Conservation (phyloP, 2,329 filamentous ascomycete species). For the Blumeriella jaapii region DNA sequence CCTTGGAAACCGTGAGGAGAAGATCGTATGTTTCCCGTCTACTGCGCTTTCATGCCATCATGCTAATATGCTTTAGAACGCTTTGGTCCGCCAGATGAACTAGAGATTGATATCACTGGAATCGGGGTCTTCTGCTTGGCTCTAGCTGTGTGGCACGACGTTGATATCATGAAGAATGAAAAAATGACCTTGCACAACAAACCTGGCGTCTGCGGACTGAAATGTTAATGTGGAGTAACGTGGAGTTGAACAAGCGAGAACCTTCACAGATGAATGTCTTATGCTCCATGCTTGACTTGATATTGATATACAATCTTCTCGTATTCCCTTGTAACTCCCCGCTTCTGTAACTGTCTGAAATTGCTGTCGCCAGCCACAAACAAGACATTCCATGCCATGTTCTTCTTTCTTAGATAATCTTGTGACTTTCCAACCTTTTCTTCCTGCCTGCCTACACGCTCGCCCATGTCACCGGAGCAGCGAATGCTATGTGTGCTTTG, state of each 20-base stretch:
- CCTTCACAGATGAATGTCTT: background rate
- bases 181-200: conserved; percentile 11
- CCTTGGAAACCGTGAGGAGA: conserved; percentile 91
- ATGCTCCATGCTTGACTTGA: background rate
- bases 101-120: conserved; percentile 35
- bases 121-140: conserved; percentile 6
- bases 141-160: conserved; percentile 10
- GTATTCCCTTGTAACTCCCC: background rate
- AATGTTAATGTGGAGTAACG: background rate
- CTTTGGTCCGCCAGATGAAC: conserved; percentile 96
- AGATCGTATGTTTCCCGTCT: conserved; percentile 25
- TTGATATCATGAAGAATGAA: conserved; percentile 11
- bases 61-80: conserved; percentile 33
- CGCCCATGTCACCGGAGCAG: no score
- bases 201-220: conserved; percentile 1
- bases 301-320: no score
- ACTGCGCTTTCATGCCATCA: background rate
- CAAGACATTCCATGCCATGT: no score
- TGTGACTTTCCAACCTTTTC: no score
- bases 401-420: no score
- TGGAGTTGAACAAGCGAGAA: conserved; percentile 6
- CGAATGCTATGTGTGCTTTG: no score
- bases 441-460: no score
- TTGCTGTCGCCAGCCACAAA: no score
- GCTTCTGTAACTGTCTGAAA: no score